Base-by-base conservation (phyloP, 306 rosid species). In the Malus sylvestris region DNA sequence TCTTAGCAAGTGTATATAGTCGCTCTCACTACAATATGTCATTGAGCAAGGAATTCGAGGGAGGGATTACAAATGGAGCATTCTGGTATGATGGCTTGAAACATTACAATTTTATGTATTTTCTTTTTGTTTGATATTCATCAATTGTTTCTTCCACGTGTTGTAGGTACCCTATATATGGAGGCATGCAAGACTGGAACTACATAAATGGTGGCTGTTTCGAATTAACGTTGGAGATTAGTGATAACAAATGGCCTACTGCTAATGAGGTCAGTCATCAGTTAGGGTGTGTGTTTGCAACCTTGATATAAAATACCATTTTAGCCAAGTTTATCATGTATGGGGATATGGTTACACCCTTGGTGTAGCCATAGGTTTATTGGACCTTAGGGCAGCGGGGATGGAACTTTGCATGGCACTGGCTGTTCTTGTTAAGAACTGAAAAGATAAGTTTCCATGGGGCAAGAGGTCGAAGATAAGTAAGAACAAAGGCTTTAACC, bases 101-200 rank as follows among this genome's bases (percentile, higher is more conserved):
- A 15, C 42, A 63, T 63, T 63, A 13, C n/a, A 22, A 53, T 35
- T 44, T 20, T 74, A 4, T 33, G 40, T 44, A 55, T 55, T 61
- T 70, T 73, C 67, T 38, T 62, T 53, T 49, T 10, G 35, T 74
- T 62, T 59, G 55, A 38, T 67, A 49, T 82, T 72, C 77, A 79
- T 81, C 71, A 59, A 64, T 83, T 82, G 73, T 77, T 81, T 79
- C 67, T 64, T 76, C 59, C 77, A 70, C 78, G 69, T 79, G 73
- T 76, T 82, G 82, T 86, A 95, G 99, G 98, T 95, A 95, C 64
- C 99, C 99, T 20, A 75, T 95, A 69, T 92, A 92, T 66, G 99
- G 99, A 67, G 99, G 97, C 81, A 95, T 95, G 99, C 97, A 95
- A 85, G 99, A 92, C 77, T 95, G 97, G 97, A 95, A 95, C 83